Evolutionary conservation across 108 stramenopile genomes (phyloP), one percentile per base, ranked within the genome.

Genomic region (Cyclotella baltica): DNA sequence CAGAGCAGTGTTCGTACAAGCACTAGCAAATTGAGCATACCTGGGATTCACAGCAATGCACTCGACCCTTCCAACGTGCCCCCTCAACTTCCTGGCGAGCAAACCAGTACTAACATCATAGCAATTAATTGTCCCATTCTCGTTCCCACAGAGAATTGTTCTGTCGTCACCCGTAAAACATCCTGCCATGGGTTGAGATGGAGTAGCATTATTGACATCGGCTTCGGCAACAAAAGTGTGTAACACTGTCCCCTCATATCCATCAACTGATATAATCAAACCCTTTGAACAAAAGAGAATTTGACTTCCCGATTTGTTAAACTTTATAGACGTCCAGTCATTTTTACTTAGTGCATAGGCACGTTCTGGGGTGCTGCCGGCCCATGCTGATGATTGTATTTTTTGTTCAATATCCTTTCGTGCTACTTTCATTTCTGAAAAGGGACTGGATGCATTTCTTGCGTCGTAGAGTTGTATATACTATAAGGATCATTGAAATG

Each of bases 381-480:
- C n/a, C n/a, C n/a, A n/a, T n/a, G n/a, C n/a, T n/a, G 40, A 37
- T 2, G 38, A 16, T 29, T 68, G 68, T 76, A 70, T 43, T 36
- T 76, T 76, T 50, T 78, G 33, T 72, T 89, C 83, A 8, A 95
- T 62, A 22, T 78, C 79, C 18, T 81, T 35, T 22, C 76, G 78
- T 1, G 73, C 50, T 3, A 92, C 78, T 70, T 92, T 87, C 76
- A 93, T 80, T 83, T 93, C 94, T 8, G 91, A 80, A 71, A 95
- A 95, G 1, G 92, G 90, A 28, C 83, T 87, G 27, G 70, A 67
- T 53, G 87, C 89, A 70, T 95, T 93, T 36, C 94, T 66, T 16
- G 90, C 90, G 70, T 95, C 94, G 63, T 89, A 95, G 46, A 95
- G 74, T 79, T 95, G 89, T 35, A 95, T 82, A 36, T 88, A 76